Evolutionary conservation across 1,284 basidiomycete species (phyloP).

Genomic region (Gomphus bonarii): DNA sequence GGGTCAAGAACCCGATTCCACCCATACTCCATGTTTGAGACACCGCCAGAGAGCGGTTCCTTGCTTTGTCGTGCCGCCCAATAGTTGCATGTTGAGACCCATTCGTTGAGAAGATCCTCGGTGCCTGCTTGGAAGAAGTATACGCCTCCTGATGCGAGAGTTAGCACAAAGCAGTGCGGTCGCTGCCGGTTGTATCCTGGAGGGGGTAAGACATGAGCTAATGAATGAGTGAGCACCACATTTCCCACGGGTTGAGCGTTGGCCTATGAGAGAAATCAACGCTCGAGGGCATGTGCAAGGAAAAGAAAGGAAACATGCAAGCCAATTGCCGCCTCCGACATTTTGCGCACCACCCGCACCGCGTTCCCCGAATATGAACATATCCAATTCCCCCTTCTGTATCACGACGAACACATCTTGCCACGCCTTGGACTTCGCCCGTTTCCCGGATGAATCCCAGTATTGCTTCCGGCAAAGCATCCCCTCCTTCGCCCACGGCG

Average conservation of each 20-base stretch:
- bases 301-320: constrained; percentile 45
- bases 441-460: constrained; percentile 76
- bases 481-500: constrained; percentile 98
- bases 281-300: not conserved
- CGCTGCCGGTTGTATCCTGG: constrained; percentile 87
- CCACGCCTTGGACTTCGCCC: constrained; percentile 83
- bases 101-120: constrained; percentile 93
- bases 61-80: constrained; percentile 93
- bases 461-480: constrained; percentile 91
- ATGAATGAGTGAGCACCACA: constrained; percentile 76
- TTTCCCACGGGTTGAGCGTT: constrained; percentile 80
- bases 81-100: constrained; percentile 98
- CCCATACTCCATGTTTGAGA: constrained; percentile 98
- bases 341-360: constrained; percentile 40
- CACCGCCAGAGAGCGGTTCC: constrained; percentile 88
- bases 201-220: constrained; percentile 80
- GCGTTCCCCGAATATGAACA: constrained; percentile 85
- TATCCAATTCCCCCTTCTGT: constrained; percentile 84
- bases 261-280: constrained; percentile 34
- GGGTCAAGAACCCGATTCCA: constrained; percentile 76
- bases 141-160: constrained; percentile 77
- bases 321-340: constrained; percentile 91
- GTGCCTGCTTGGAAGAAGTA: constrained; percentile 98
- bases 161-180: constrained; percentile 93
- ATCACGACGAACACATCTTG: constrained; percentile 94